Conservation (phyloP, 129 eudicot genomes). For the Erigeron canadensis region DNA sequence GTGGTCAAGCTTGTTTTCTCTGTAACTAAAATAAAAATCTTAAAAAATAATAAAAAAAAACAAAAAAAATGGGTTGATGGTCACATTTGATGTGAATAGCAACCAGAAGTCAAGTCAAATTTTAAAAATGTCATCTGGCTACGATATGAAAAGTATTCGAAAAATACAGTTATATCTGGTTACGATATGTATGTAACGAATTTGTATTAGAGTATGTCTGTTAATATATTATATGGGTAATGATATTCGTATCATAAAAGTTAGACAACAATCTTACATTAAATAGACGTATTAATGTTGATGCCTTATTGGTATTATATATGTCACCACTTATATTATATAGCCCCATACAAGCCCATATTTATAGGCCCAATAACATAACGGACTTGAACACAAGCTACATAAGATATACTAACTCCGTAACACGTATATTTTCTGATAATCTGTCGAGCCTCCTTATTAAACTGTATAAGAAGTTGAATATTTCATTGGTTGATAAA, state of each 20-base stretch:
- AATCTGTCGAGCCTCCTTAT: neutral
- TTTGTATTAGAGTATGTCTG: too few relatives aligned
- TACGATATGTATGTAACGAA: neutral
- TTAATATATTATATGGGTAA: too few relatives aligned
- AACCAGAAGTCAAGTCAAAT: neutral
- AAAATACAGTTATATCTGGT: neutral
- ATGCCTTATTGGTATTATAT: too few relatives aligned
- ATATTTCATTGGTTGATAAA: neutral
- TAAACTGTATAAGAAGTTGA: neutral
- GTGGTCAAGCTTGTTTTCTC: neutral
- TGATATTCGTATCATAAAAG: too few relatives aligned
- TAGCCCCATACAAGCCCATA: too few relatives aligned
- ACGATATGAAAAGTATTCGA: neutral
- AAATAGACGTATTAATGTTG: too few relatives aligned
- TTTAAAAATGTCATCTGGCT: neutral
- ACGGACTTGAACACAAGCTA: neutral
- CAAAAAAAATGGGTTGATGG: too few relatives aligned
- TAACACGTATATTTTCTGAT: neutral
- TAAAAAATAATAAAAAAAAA: too few relatives aligned
- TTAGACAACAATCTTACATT: too few relatives aligned
- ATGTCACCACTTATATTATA: too few relatives aligned
- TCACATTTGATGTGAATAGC: neutral
- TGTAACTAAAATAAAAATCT: too few relatives aligned
- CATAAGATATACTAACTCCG: neutral
- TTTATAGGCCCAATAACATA: neutral